A percentile compares a stretch with the other conserved stretches of the same genome.
Conservation (phyloP, 345 rosid genomes). For the Syzygium oleosum region DNA sequence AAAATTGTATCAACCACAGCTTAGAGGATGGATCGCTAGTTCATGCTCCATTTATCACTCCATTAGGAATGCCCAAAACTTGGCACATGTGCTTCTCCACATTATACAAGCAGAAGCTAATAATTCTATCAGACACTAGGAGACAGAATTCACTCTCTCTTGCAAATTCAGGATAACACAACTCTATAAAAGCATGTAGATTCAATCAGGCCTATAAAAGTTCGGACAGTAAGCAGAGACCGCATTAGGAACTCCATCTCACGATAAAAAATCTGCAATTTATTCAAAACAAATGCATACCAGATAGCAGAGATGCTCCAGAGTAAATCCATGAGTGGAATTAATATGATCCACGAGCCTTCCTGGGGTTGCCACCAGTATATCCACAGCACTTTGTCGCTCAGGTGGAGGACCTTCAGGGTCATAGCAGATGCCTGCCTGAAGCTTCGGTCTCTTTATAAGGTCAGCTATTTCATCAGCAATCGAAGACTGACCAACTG, state of each 20-base stretch:
- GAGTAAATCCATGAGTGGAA: conserved; percentile 79
- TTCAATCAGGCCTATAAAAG: neutral
- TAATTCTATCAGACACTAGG: neutral
- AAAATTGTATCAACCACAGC: neutral
- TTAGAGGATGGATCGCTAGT: neutral
- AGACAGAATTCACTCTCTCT: neutral
- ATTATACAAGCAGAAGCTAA: neutral
- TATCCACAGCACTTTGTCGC: conserved; percentile 73
- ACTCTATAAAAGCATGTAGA: neutral
- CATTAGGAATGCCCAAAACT: neutral
- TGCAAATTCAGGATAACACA: neutral
- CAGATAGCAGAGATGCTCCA: conserved; percentile 91
- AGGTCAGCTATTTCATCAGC: conserved; percentile 79
- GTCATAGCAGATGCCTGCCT: conserved; percentile 85
- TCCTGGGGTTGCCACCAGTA: conserved; percentile 96
- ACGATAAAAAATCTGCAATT: neutral
- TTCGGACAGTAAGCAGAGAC: neutral
- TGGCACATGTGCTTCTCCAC: neutral
- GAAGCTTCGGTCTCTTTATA: conserved; percentile 59
- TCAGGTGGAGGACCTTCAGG: conserved; percentile 41
- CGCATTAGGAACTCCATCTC: neutral
- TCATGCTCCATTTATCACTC: neutral
- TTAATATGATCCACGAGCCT: conserved; percentile 96
- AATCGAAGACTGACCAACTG: conserved; percentile 90
- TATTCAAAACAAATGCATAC: conserved; percentile 30